Conservation (phyloP, 257 asterid genomes). For the Rhazya stricta region DNA sequence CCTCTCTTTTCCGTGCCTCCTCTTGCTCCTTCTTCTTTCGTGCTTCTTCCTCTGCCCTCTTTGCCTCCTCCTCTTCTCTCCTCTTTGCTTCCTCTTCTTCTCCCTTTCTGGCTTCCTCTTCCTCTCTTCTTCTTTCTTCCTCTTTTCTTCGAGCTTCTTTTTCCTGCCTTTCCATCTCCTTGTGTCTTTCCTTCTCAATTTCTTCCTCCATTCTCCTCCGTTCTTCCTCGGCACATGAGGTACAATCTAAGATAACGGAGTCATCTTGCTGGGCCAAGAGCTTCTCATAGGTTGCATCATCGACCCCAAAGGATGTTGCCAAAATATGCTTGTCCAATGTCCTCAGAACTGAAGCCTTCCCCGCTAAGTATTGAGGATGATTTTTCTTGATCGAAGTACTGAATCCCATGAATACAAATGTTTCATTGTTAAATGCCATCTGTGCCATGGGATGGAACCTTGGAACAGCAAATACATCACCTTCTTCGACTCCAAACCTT, state of each 20-base stretch:
- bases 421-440: conserved; percentile 65
- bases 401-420: conserved; percentile 71
- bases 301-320: conserved; percentile 42
- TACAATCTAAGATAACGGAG: conserved; percentile 54
- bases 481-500: conserved; percentile 58
- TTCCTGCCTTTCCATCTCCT: conserved; percentile 27
- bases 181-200: conserved; percentile 38
- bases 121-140: conserved; percentile 25
- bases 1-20: conserved; percentile 18
- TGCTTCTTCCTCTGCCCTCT: conserved; percentile 11
- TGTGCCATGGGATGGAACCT: conserved; percentile 80
- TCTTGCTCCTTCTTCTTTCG: conserved; percentile 3
- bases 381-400: conserved; percentile 41
- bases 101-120: conserved; percentile 23
- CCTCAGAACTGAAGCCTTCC: conserved; percentile 56
- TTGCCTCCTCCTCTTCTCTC: conserved; percentile 36
- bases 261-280: conserved; percentile 37
- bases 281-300: conserved; percentile 37
- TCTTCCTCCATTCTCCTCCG: conserved; percentile 49
- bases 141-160: conserved; percentile 29
- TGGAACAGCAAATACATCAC: conserved; percentile 64
- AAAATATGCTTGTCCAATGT: conserved; percentile 49
- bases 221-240: conserved; percentile 83
- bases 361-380: conserved; percentile 70
- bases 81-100: conserved; percentile 17